Evolutionary conservation across 768 basidiomycete species (phyloP), one percentile per base, ranked within the genome.

Genomic region (Trametes sanguinea): DNA sequence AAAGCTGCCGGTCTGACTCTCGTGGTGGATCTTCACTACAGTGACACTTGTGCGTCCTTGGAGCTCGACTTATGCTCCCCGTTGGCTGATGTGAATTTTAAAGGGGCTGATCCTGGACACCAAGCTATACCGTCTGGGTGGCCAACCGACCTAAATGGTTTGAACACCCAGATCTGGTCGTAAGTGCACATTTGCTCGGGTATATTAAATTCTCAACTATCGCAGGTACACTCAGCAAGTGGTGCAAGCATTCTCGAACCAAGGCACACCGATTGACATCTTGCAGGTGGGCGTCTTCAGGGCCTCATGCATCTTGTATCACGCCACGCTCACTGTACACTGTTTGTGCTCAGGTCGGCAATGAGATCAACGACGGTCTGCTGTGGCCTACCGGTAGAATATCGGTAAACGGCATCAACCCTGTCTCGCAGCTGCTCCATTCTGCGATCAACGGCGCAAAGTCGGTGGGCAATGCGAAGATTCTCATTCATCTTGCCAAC

Each of bases 21-120:
- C 13, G 69, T 81, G 44, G 74, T 88, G 9, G 85, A 88, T 65
- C 69, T 87, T 48, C 85, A 88, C 65, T 86, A 81, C 68, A 85
- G 84, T 67, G 85, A 87, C 66, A 85, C 81, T n/a, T 84, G 84
- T 84, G 62, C 32, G 79, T 74, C 10, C 13, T 4, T 29, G 13
- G 13, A 6, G 22, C 9, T 48, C 29, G 13, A 29, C 11, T 13
- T 17, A 14, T 30, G 3, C 48, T 30, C 8, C 30, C 10, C 30
- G 3, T 14, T 17, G 30, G 39, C 30, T 51, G 14, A 35, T 16
- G 13, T 4, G 10, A 10, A 5, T 27, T 16, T 50, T 39, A 22
- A 52, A 85, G 84, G 86, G 86, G 86, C 86, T 1, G 85, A 87
- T 70, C 85, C 86, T 1, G 84, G 83, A 14, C 76, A 86, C 39